Evolutionary conservation across 1,139 yeast genomes (phyloP), one percentile per base, ranked within the genome.

Genomic region (Diutina sp.): DNA sequence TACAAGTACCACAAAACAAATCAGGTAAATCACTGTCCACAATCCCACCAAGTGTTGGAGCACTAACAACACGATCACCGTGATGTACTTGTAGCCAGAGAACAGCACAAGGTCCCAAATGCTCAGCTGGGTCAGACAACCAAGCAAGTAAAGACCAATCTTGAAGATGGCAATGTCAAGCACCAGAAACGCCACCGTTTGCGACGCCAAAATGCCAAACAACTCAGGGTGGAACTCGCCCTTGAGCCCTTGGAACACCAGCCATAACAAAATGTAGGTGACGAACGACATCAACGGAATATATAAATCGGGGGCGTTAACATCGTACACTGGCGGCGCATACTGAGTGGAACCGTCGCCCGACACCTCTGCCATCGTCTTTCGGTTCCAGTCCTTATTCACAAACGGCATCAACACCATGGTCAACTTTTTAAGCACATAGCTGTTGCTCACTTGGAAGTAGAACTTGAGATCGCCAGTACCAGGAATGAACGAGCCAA

Each of bases 261-360:
- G 93, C 81, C 95, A 85, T 54, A 90, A 77, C 60, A 95, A 72
- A 57, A 93, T 85, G 66, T 91, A 93, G 1, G 99, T 90, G 56
- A 90, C 84, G 64, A 87, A 82, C 2, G 97, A 89, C 97, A 91
- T 90, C 61, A 88, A 72, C 5, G 99, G 99, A 58, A 95, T 89
- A 69, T 95, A 95, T 76, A 93, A 80, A 69, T 95, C 99, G 1
- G 99, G 99, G 0, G 98, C 95, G 67, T 95, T 95, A 60, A 87
- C 77, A 67, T 95, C 99, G 60, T 83, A 87, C 46, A 79, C 69
- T 11, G 97, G 96, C 5, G 87, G 83, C 1, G 88, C 86, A 67
- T 77, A 89, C 16, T 77, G 71, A 51, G 80, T 21, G 68, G 66
- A 61, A 68, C 73, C 56, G 56, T 59, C 16, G 60, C 65, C 68